phyloP scores from a whole-genome alignment of 2,329 filamentous ascomycete species.

The Alternaria rosae region DNA sequence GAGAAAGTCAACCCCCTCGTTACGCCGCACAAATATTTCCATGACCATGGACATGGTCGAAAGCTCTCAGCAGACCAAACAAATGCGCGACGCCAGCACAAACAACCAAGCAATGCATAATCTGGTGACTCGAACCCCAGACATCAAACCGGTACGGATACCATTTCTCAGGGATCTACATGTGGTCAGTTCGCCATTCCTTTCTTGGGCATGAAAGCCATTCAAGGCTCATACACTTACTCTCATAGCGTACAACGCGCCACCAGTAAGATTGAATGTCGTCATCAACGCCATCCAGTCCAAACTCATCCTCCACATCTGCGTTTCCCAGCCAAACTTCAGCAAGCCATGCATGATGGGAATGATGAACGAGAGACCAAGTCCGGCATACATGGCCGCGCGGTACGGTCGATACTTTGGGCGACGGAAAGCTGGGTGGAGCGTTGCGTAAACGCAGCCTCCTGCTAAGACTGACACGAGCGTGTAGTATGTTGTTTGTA shows the following conservation, averaged over 20 bases:
- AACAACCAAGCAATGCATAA: constrained; percentile 59
- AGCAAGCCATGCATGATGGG: constrained; percentile 5
- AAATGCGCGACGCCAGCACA: constrained; percentile 49
- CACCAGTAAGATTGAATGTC: constrained; percentile 12
- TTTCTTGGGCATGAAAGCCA: background rate
- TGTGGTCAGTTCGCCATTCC: constrained; percentile 7
- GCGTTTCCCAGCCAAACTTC: constrained; percentile 22
- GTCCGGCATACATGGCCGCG: constrained; percentile 1
- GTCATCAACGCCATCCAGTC: constrained; percentile 29
- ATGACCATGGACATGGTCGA: constrained; percentile 40
- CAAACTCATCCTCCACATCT: constrained; percentile 24
- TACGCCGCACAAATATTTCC: background rate
- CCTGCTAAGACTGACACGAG: background rate
- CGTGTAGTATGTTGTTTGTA: constrained; percentile 1
- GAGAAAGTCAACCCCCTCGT: too few relatives aligned
- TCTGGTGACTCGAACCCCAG: constrained; percentile 58
- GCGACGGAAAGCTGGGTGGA: constrained; percentile 1
- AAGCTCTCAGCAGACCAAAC: constrained; percentile 49
- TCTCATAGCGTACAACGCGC: background rate
- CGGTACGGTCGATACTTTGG: background rate
- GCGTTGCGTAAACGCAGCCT: constrained; percentile 2
- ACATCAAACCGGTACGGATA: constrained; percentile 56
- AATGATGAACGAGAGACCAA: constrained; percentile 1
- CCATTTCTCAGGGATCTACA: constrained; percentile 55
- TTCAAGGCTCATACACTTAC: background rate